Base-by-base conservation (phyloP, 352 stramenopile genomes). In the Globisporangium takayamanum region DNA sequence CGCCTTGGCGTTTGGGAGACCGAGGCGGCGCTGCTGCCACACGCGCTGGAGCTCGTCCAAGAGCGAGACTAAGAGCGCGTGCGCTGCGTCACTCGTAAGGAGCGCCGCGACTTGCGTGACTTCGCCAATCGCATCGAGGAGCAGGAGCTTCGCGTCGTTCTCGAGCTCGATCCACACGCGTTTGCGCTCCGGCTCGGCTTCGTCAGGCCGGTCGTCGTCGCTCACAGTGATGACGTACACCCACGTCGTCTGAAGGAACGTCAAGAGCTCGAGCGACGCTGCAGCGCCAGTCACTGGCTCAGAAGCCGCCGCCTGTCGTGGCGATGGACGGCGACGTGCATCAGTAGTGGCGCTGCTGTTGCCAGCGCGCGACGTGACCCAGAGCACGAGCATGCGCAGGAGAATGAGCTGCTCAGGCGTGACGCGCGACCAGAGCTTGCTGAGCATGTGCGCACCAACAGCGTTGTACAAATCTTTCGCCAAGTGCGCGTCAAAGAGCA, bases 381-480 rank as follows among this genome's bases (percentile, higher is more conserved):
- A 90, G 68, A 87, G 76, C 1, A 67, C 76, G 55, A 91, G 74
- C 80, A 94, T 91, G 11, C 76, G 80, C 45, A 94, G 45, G 46
- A 90, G 63, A 44, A 94, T 88, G 42, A 92, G 68, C 51, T 94
- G 81, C 56, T 94, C 84, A 0, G 84, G 84, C 39, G 84, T 92
- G 46, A 94, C 78, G 28, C 80, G 73, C 52, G 81, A 89, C 81
- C 84, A 94, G 22, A 94, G 66, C 45, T 75, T 74, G 59, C 84
- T 94, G 0, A 93, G 67, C 62, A 93, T 74, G 62, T 88, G 78
- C 7, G 79, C 81, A 3, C 84, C 76, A 0, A 93, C 77, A 2
- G 77, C 77, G 49, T 80, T 87, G 69, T 90, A 93, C 15, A 93
- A 56, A 14, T 86, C 62, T 30, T 79, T 85, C 1, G 55, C 60